These are phyloP conservation scores for Paramecium primaurelia DNA, from an alignment of 73 alveolate species.

Conservation along the genomic window DNA sequence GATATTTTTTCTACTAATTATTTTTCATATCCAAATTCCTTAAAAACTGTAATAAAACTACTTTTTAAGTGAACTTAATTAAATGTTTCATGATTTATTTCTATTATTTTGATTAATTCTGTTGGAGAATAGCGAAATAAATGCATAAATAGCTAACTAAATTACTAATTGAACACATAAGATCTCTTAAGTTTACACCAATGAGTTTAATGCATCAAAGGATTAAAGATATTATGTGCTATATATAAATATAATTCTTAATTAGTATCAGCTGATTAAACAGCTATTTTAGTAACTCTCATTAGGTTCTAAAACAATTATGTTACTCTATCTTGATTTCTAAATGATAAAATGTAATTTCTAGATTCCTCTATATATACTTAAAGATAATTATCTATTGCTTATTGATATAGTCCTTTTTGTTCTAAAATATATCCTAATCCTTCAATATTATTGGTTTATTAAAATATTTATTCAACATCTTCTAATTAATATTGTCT, in stretches of 20 bases:
- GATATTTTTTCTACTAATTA: constrained; percentile 9
- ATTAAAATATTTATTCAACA: background rate
- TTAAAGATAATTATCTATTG: background rate
- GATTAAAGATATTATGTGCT: background rate
- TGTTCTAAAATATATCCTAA: background rate
- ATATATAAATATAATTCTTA: background rate
- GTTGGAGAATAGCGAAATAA: background rate
- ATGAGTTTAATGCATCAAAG: background rate
- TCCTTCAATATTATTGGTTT: constrained; percentile 30
- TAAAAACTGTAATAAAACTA: constrained; percentile 27
- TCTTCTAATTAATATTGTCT: background rate
- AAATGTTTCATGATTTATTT: background rate
- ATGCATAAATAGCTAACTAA: background rate
- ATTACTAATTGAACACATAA: background rate
- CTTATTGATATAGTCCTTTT: background rate
- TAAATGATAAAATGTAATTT: background rate
- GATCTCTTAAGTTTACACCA: constrained; percentile 11
- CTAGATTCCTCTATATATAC: background rate
- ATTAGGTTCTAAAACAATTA: background rate
- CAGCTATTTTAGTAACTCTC: background rate
- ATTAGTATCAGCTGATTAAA: background rate
- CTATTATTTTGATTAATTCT: background rate
- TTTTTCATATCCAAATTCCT: constrained; percentile 31
- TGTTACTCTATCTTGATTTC: background rate
- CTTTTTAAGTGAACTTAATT: background rate